Evolutionary conservation across 1,139 yeast species (phyloP).

Genomic region (Lodderomyces margitis): DNA sequence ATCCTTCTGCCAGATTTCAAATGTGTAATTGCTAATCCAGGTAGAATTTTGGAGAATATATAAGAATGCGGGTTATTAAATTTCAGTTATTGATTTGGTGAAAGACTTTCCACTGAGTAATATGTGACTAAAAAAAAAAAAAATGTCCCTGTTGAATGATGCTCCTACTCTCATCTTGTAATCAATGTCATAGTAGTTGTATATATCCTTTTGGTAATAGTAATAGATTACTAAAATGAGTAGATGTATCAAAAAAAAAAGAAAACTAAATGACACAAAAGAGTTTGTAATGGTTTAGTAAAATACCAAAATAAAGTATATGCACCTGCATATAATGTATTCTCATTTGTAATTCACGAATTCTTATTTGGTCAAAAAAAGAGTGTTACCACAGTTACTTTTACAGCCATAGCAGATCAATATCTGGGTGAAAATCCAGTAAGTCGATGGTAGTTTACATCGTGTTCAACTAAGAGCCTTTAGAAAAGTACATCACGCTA

Average conservation of each 20-base stretch:
- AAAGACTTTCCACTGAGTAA: no score
- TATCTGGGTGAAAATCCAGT: no score
- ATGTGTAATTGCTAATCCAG: background rate
- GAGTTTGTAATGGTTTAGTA: conserved; percentile 1
- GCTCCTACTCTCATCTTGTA: no score
- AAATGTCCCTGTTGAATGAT: no score
- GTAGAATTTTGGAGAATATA: background rate
- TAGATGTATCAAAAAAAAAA: no score
- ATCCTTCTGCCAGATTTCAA: no score
- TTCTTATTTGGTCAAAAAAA: no score
- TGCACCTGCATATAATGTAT: background rate
- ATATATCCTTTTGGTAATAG: background rate
- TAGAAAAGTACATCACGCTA: background rate
- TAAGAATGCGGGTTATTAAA: background rate
- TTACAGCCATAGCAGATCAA: background rate
- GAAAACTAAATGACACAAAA: background rate
- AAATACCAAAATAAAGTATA: background rate
- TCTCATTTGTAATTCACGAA: background rate
- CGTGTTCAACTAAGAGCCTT: no score
- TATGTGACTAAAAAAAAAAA: background rate
- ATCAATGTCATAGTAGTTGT: no score
- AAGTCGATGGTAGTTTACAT: no score
- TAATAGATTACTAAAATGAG: background rate
- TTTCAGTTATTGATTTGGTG: no score
- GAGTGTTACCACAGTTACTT: background rate